Evolutionary conservation across 2,329 filamentous ascomycete species (phyloP).

Genomic region (Aschersonia sp.): DNA sequence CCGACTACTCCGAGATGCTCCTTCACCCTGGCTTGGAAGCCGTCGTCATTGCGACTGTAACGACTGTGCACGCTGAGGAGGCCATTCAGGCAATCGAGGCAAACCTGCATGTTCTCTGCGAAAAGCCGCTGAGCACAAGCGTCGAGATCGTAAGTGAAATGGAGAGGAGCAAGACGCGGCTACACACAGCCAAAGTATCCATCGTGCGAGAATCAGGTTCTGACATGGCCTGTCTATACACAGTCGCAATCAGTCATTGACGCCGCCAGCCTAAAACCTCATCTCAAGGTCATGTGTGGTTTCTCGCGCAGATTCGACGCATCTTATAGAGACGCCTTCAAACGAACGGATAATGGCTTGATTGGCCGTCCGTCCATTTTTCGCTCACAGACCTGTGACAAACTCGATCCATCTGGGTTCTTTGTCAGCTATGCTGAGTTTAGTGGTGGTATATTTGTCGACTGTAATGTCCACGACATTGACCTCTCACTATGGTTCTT

Average conservation of each 20-base stretch:
- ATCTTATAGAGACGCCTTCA: conserved; percentile 47
- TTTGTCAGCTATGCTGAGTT: conserved; percentile 54
- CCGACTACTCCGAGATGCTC: conserved; percentile 31
- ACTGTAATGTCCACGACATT: conserved; percentile 58
- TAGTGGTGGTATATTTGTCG: conserved; percentile 55
- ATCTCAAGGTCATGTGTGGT: conserved; percentile 46
- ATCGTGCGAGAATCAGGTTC: not conserved
- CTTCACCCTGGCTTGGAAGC: conserved; percentile 21
- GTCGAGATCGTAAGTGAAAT: conserved; percentile 37
- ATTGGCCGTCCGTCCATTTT: conserved; percentile 49
- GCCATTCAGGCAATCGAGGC: conserved; percentile 39
- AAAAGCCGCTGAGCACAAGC: conserved; percentile 44
- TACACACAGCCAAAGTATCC: not conserved
- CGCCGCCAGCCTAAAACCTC: conserved; percentile 37
- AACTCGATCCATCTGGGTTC: conserved; percentile 50
- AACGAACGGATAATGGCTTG: conserved; percentile 32
- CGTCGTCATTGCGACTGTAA: conserved; percentile 25
- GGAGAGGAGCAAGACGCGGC: conserved; percentile 13
- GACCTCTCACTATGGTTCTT: conserved; percentile 20
- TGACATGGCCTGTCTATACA: not conserved
- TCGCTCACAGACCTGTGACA: conserved; percentile 55
- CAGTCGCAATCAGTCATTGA: conserved; percentile 46
- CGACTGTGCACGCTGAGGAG: conserved; percentile 42
- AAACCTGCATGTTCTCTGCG: conserved; percentile 41
- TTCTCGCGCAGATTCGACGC: conserved; percentile 39